A percentile compares a stretch with the other conserved stretches of the same genome.
These are phyloP conservation scores for Pythium rhizo-oryzae DNA, from an alignment of 352 stramenopile genomes.

Conservation along the genomic window DNA sequence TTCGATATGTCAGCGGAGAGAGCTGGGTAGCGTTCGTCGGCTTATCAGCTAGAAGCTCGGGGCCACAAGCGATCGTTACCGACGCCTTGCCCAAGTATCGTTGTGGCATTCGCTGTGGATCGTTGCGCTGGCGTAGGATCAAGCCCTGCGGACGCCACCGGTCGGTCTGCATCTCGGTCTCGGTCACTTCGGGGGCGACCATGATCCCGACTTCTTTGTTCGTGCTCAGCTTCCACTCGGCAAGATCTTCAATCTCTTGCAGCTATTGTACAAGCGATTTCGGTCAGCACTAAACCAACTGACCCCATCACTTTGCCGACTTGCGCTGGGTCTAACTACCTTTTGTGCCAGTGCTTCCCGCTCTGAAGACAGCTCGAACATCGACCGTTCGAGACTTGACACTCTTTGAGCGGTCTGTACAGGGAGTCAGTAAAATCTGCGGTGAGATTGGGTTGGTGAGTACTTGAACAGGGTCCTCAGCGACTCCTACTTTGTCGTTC, in stretches of 20 bases:
- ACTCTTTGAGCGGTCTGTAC: slow-evolving; percentile 63
- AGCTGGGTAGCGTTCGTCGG: slow-evolving; percentile 3
- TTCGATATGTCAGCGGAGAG: slow-evolving; percentile 13
- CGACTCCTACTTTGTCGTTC: slow-evolving; percentile 55
- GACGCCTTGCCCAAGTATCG: slow-evolving; percentile 70
- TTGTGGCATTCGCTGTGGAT: slow-evolving; percentile 62
- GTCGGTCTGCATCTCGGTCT: slow-evolving; percentile 74
- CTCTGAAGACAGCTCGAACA: slow-evolving; percentile 37
- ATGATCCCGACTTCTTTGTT: slow-evolving; percentile 69
- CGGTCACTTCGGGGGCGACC: slow-evolving; percentile 39
- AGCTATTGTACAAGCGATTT: slow-evolving; percentile 33
- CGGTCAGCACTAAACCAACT: not conserved
- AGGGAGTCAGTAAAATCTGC: no score
- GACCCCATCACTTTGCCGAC: not conserved
- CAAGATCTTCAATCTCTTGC: slow-evolving; percentile 59
- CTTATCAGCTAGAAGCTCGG: slow-evolving; percentile 38
- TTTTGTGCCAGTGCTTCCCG: slow-evolving; percentile 43
- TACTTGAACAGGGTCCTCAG: no score
- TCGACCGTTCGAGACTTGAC: slow-evolving; percentile 36
- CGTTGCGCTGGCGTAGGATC: slow-evolving; percentile 73
- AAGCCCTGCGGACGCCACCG: slow-evolving; percentile 72
- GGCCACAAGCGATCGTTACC: slow-evolving; percentile 64
- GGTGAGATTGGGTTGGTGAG: no score
- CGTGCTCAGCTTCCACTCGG: slow-evolving; percentile 54
- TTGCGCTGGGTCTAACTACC: slow-evolving; percentile 31